Evolutionary conservation across 2,329 filamentous ascomycete genomes (phyloP).

Genomic region (Endocalyx cinctus): DNA sequence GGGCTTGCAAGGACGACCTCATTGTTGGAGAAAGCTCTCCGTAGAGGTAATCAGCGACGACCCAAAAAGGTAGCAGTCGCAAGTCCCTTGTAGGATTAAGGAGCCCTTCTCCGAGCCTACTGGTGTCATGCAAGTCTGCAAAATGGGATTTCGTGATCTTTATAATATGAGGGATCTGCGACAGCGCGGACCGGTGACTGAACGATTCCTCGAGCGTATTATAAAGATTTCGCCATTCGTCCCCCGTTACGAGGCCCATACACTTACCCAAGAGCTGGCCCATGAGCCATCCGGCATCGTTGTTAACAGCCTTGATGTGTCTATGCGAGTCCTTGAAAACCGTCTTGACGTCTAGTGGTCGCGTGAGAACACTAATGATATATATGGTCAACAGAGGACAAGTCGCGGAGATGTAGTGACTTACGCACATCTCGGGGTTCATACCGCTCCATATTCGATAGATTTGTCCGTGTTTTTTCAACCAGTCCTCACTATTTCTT

Average conservation of each 20-base stretch:
- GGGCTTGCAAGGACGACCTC: conserved; percentile 17
- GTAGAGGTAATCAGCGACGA: conserved; percentile 33
- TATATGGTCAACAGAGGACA: too few relatives aligned
- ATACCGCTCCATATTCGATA: conserved; percentile 36
- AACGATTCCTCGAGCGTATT: conserved; percentile 15
- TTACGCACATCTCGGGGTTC: conserved; percentile 33
- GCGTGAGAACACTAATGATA: too few relatives aligned
- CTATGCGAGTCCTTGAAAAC: conserved; percentile 39
- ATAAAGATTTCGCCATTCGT: conserved; percentile 24
- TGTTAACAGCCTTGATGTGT: conserved; percentile 35
- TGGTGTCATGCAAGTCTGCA: too few relatives aligned
- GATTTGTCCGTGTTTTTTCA: conserved; percentile 24
- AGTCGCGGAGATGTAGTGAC: too few relatives aligned
- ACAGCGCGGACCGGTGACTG: conserved; percentile 2
- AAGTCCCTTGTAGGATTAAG: conserved; percentile 17
- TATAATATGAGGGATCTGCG: too few relatives aligned
- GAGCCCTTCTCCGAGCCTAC: too few relatives aligned
- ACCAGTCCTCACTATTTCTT: conserved; percentile 29
- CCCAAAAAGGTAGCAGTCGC: conserved; percentile 31
- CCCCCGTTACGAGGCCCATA: conserved; percentile 33
- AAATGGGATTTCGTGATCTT: too few relatives aligned
- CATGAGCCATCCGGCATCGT: conserved; percentile 34
- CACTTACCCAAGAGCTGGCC: conserved; percentile 36
- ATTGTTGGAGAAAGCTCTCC: conserved; percentile 24
- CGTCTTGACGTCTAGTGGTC: conserved; percentile 28